Percentiles rank a stretch among this genome's conserved stretches.
phyloP scores from a whole-genome alignment of 1,284 basidiomycete species.

The Cryptococcus sp. region DNA sequence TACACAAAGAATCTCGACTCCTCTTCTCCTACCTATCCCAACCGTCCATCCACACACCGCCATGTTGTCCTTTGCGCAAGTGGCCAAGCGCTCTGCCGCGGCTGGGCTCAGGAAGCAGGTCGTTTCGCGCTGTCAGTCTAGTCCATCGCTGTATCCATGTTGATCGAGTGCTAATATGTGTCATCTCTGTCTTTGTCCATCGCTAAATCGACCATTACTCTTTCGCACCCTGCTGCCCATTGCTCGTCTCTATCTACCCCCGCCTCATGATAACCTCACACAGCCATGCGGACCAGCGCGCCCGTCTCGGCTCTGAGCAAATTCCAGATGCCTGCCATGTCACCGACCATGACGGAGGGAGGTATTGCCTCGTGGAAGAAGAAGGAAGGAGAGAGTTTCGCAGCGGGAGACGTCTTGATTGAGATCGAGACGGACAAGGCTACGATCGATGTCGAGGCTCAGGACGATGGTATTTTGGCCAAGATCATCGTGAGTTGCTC shows the following conservation, averaged over 20 bases:
- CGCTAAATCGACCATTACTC: neutral
- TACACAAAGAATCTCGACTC: neutral
- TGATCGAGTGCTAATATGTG: neutral
- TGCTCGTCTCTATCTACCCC: neutral
- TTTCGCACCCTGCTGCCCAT: neutral
- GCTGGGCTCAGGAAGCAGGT: slow-evolving; percentile 30
- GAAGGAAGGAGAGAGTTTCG: slow-evolving; percentile 88
- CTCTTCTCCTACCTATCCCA: slow-evolving; percentile 4
- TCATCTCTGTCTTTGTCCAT: neutral
- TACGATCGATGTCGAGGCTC: slow-evolving; percentile 97
- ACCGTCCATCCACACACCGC: slow-evolving; percentile 3
- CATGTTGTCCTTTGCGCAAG: slow-evolving; percentile 50
- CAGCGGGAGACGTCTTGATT: slow-evolving; percentile 79
- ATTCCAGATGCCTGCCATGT: slow-evolving; percentile 99
- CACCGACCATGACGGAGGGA: slow-evolving; percentile 99
- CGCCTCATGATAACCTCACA: neutral
- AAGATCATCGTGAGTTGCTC: slow-evolving; percentile 67
- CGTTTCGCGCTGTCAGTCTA: slow-evolving; percentile 18
- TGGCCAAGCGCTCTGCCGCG: slow-evolving; percentile 40
- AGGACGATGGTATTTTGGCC: slow-evolving; percentile 91
- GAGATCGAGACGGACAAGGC: slow-evolving; percentile 98
- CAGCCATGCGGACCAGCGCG: slow-evolving; percentile 80
- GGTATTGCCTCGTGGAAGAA: slow-evolving; percentile 98
- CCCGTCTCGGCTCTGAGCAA: slow-evolving; percentile 76
- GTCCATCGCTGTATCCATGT: slow-evolving; percentile 23